Conservation (phyloP, 495 filamentous ascomycete species). For the Halenospora varia region DNA sequence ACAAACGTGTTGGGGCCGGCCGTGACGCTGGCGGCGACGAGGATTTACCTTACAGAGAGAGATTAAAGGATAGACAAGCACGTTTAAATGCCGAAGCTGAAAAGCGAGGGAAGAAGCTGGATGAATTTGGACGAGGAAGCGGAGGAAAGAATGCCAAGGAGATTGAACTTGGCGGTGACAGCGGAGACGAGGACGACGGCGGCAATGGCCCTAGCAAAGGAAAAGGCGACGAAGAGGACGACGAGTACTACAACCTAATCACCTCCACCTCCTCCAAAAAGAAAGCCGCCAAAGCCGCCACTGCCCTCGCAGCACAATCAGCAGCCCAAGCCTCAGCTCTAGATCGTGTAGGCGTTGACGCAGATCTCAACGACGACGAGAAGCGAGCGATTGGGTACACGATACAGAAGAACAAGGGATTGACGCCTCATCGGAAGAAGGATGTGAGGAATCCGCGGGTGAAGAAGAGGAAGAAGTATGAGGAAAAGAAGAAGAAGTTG, state of each 20-base stretch:
- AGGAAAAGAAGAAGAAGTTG: constrained; percentile 93
- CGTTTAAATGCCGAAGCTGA: constrained; percentile 85
- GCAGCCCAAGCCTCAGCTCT: constrained; percentile 42
- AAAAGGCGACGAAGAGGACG: constrained; percentile 58
- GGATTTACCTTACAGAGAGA: constrained; percentile 88
- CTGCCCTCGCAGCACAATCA: constrained; percentile 37
- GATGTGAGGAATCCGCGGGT: constrained; percentile 90
- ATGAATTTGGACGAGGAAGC: constrained; percentile 51
- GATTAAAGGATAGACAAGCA: constrained; percentile 76
- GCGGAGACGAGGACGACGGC: constrained; percentile 60
- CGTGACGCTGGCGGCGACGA: constrained; percentile 83
- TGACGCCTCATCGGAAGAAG: constrained; percentile 86
- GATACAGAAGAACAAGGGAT: constrained; percentile 96
- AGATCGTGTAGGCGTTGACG: constrained; percentile 52
- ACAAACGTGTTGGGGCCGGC: constrained; percentile 76
- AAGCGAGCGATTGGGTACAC: constrained; percentile 86
- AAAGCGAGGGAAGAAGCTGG: constrained; percentile 64
- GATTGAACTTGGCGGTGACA: constrained; percentile 41
- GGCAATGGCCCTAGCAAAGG: constrained; percentile 29
- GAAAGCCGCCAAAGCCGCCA: constrained; percentile 62
- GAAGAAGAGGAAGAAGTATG: constrained; percentile 94
- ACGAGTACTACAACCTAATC: constrained; percentile 86
- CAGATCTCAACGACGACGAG: constrained; percentile 63
- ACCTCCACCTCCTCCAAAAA: constrained; percentile 60
- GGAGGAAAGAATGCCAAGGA: constrained; percentile 53